Base-by-base conservation (phyloP, 306 rosid genomes). In the Ormosia semicastrata region DNA sequence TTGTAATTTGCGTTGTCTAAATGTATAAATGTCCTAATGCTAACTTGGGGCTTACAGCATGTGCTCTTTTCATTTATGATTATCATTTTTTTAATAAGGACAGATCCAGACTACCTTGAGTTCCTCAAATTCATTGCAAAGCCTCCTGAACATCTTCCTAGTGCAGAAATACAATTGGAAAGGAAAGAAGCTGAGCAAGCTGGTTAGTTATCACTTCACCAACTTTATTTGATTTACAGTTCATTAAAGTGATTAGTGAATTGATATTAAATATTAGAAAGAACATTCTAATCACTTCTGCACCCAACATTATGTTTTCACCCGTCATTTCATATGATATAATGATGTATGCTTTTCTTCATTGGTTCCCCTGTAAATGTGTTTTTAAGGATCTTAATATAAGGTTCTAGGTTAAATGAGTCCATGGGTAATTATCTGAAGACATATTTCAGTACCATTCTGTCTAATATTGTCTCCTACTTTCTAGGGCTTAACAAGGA, bases 91-190 rank as follows among this genome's bases (percentile, higher is more conserved):
- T 79, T 53, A 9, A 40, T 34, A 78, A 73, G 54, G 75, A 71
- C 82, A 95, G 99, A 95, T 87, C 94, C 98, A 2, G 99, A 93
- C 87, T 95, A 95, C 82, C 80, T 95, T 59, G 99, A 95, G 91
- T 95, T 95, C 69, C 97, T 95, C 74, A 92, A 95, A 82, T 60
- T 87, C 82, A 92, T 93, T 85, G 91, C 97, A 50, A 90, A 89
- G 82, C 94, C 98, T 12, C 87, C 87, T 6, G 98, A 93, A 85
- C 91, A 95, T 89, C 98, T 95, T 81, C 99, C 98, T 8, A 95
- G 99, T 89, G 99, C 99, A 37, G 99, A 95, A 78, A 92, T 95
- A 85, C 99, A 95, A 80, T 84, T 95, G 88, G 99, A 95, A 85
- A 92, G 99, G 86, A 95, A 88, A 87, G 98, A 95, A 90, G 98